Evolutionary conservation across 768 basidiomycete genomes (phyloP), one percentile per base, ranked within the genome.

Genomic region (Mycena filopes): DNA sequence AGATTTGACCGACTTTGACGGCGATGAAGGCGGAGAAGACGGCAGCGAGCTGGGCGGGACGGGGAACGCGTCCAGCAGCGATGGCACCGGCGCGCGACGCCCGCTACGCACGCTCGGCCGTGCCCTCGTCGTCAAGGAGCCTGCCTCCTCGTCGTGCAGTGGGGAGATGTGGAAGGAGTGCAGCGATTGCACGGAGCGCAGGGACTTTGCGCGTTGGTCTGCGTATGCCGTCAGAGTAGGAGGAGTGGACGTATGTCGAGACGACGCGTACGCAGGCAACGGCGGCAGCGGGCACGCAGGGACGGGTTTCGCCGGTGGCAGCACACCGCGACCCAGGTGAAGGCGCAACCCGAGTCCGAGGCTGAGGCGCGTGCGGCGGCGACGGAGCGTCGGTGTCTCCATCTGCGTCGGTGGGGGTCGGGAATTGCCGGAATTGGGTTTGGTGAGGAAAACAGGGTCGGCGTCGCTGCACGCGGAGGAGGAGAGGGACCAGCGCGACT

Each of bases 21-120:
- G 36, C 16, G 59, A 41, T 18, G 38, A 43, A 16, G 6, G 20
- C 25, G 59, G 49, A 26, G 51, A 43, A 15, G 60, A 16, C 4
- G 60, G 60, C 20, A 47, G 47, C 55, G 26, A 20, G 45, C 46
- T 8, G 16, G 63, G 63, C 51, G 63, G 63, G 10, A 51, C 50
- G 28, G 64, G 64, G 58, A 66, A 66, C 45, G 51, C 64, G 64
- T 65, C 57, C n/a, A 65, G 57, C 11, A 65, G 36, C 18, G 40
- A 49, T 15, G n/a, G n/a, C n/a, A n/a, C n/a, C n/a, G n/a, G n/a
- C n/a, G n/a, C n/a, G n/a, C n/a, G n/a, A n/a, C n/a, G n/a, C n/a
- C n/a, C n/a, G n/a, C n/a, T n/a, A n/a, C n/a, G n/a, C n/a, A 21
- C 20, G 23, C 20, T 23, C 46, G 45, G 20, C 4, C 2, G 26